phyloP scores from a whole-genome alignment of 371 early-diverging fungal genomes.

The Rhizomucor miehei region DNA sequence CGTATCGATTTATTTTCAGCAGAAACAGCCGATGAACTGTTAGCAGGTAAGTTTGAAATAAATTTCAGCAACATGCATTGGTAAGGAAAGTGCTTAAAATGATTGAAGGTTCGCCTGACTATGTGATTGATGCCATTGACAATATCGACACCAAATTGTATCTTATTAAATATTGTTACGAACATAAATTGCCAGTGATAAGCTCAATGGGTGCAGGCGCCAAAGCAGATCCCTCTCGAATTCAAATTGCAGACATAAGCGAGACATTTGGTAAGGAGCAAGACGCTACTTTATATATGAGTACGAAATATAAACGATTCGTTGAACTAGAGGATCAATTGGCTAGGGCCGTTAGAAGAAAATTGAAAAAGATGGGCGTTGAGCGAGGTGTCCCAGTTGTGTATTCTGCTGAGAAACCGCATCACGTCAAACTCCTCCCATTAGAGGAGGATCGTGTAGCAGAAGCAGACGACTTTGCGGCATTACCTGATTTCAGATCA shows the following conservation, averaged over 20 bases:
- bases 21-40: constrained; percentile 66
- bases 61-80: not conserved
- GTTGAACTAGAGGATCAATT: constrained; percentile 83
- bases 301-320: not conserved
- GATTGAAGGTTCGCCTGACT: constrained; percentile 59
- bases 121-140: constrained; percentile 91
- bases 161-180: constrained; percentile 81
- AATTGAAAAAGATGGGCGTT: constrained; percentile 69
- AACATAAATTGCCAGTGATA: constrained; percentile 69
- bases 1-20: constrained; percentile 72
- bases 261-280: constrained; percentile 74
- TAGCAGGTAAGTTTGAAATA: constrained; percentile 51
- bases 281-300: constrained; percentile 3
- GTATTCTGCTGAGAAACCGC: constrained; percentile 90
- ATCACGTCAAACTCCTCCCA: constrained; percentile 76
- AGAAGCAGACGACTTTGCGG: constrained; percentile 85
- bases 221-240: constrained; percentile 89
- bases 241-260: constrained; percentile 93
- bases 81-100: not conserved
- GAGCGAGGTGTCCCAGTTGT: constrained; percentile 80
- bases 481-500: constrained; percentile 85
- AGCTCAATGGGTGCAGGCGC: constrained; percentile 95
- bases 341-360: constrained; percentile 79
- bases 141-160: constrained; percentile 92
- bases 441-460: constrained; percentile 77